Base-by-base conservation (phyloP, 257 asterid species). In the Solanum etuberosum region DNA sequence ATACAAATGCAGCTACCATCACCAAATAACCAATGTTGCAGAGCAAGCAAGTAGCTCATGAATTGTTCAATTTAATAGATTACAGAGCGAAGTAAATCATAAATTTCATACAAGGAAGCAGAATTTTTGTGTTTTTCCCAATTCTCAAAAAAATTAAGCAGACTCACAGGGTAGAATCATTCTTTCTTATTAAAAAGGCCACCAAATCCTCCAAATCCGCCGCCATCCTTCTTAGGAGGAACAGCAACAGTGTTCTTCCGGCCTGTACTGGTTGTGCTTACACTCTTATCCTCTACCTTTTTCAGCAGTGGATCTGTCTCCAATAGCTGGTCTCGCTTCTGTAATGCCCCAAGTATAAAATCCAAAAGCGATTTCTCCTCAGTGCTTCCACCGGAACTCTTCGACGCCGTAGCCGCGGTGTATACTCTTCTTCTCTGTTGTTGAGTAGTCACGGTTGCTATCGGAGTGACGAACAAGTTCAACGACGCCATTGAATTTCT, bases 281-380 rank as follows among this genome's bases (percentile, higher is more conserved):
- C 89, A 61, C 78, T 86, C 90, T 91, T 91, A 16, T 72, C 96
- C 88, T 96, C 99, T 65, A 90, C 95, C 89, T 92, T 94, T 89
- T 90, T 88, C 94, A 96, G 88, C 89, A 96, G 90, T 13, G 99
- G 99, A 82, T 96, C 98, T 57, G 95, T 93, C 90, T 96, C 99
- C 86, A 93, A 92, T 82, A 96, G 88, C 91, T 96, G 99, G 21
- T 96, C 99, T 87, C 91, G 85, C 91, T 96, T 96, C 31, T 88
- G 48, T 23, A 96, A 63, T 4, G 86, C 91, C 12, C 97, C 98
- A 5, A 94, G 86, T 23, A 96, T 88, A 86, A 92, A 96, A 86
- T 95, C 99, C 77, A 92, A 57, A 14, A 93, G n/a, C n/a, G 98
- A 90, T 89, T 96, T 95, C 92, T 94, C 98, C 90, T 92, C 93